Base-by-base conservation (phyloP, 2,329 filamentous ascomycete genomes). In the Alternaria triticimaculans region DNA sequence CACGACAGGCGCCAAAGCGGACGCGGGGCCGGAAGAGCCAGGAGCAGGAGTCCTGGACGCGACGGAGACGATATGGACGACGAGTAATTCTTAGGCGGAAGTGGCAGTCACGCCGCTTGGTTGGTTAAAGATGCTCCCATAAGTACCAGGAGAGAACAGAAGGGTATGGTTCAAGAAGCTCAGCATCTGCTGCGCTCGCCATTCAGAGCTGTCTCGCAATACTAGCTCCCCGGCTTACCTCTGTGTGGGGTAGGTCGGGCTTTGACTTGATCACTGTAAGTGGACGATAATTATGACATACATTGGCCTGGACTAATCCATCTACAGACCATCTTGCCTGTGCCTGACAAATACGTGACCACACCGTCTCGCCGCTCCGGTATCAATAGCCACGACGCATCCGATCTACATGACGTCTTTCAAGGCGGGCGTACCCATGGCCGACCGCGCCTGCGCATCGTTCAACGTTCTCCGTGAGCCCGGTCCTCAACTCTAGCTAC, bases 21-120 rank as follows among this genome's bases (percentile, higher is more conserved):
- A 18, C 76, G 71, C 11, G 74, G 76, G n/a, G 67, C 74, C 12
- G 72, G 68, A 8, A 77, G 81, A 63, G 76, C 78, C 23, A 76
- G 82, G 58, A 84, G 82, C 70, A 76, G 81, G 59, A 84, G 82
- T 66, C 82, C 82, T 9, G 82, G 78, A 10, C 78, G 76, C 48
- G 79, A 78, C 14, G 74, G 73, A 43, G 79, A 76, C 3, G 76
- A 76, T 12, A 71, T 76, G 71, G 75, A 78, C 41, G 72, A 78
- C 18, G 56, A 62, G 21, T 58, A 48, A 28, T 26, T 15, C 21
- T 21, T 53, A 18, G 12, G 23, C 25, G 20, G n/a, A 11, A 7
- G 10, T n/a, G 25, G 43, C 48, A 43, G 15, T 23, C 15, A 33
- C 10, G 18, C 20, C 23, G 54, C 33, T 58, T 21, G 8, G 1